A percentile compares a stretch with the other conserved stretches of the same genome.
Conservation (phyloP, 179 eudicot genomes). For the Pouteria campechiana region DNA sequence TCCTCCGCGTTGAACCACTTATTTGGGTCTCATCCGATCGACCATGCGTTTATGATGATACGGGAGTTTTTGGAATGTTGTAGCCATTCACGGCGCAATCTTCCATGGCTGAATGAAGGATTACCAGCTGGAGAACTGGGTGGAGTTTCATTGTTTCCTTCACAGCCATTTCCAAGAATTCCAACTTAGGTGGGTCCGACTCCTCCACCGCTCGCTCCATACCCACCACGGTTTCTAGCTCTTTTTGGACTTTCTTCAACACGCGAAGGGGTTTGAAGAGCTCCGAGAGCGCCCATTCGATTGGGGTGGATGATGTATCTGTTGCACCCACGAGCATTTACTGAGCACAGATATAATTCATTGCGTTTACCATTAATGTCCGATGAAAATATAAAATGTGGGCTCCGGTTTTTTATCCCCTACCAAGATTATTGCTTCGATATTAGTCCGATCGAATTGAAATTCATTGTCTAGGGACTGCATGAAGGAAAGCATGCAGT, state of each 20-base stretch:
- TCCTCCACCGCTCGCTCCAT: slow-evolving; percentile 12
- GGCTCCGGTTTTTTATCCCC: no score
- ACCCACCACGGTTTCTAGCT: slow-evolving; percentile 9
- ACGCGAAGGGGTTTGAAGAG: slow-evolving; percentile 9
- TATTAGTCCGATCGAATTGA: slow-evolving; percentile 7
- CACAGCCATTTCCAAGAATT: slow-evolving; percentile 37
- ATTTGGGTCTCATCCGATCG: slow-evolving; percentile 18
- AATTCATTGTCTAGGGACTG: slow-evolving; percentile 12
- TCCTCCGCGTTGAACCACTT: slow-evolving; percentile 38
- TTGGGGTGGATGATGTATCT: slow-evolving; percentile 16
- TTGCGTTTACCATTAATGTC: no score
- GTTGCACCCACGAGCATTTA: slow-evolving; percentile 16
- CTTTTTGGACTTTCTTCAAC: slow-evolving; percentile 10
- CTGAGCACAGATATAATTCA: neutral
- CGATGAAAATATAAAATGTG: no score
- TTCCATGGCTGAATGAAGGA: slow-evolving; percentile 11
- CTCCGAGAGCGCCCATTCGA: slow-evolving; percentile 19
- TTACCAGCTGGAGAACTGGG: slow-evolving; percentile 13
- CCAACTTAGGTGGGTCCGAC: slow-evolving; percentile 25
- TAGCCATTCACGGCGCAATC: slow-evolving; percentile 10
- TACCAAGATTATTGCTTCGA: slow-evolving; percentile 19
- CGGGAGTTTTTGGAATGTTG: slow-evolving; percentile 15
- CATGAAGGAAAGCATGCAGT: slow-evolving; percentile 13
- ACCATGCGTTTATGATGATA: slow-evolving; percentile 11
- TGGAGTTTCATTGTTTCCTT: slow-evolving; percentile 78